phyloP scores from a whole-genome alignment of 2,329 filamentous ascomycete genomes.

The Trichophyton mentagrophytes region DNA sequence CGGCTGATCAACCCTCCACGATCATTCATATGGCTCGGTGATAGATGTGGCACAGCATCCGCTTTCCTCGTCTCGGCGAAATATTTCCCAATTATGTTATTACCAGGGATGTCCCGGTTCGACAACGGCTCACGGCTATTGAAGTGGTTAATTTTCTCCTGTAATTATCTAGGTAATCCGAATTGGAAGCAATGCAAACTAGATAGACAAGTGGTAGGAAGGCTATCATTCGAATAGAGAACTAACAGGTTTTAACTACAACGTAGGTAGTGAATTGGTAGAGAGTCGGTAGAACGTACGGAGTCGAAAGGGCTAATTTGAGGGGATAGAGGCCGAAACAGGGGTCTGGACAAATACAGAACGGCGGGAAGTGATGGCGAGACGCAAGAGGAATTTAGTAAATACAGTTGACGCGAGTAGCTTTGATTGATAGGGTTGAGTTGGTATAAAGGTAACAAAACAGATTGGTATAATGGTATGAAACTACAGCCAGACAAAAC shows the following conservation, averaged over 20 bases:
- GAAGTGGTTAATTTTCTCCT: neutral
- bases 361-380: neutral
- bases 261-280: too few relatives aligned
- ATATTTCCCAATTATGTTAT: neutral
- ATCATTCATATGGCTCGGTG: neutral
- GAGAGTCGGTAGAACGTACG: neutral
- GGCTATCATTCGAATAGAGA: neutral
- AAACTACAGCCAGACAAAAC: slow-evolving; percentile 3
- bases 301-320: neutral
- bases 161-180: neutral
- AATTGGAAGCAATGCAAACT: neutral
- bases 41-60: neutral
- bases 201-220: neutral
- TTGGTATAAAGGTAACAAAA: slow-evolving; percentile 1
- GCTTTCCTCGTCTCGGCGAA: neutral
- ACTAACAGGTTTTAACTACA: neutral
- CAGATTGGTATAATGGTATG: slow-evolving; percentile 7
- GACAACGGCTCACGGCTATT: neutral
- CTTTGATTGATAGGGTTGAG: neutral
- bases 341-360: neutral
- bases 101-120: neutral
- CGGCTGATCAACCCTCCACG: neutral
- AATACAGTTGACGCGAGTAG: neutral
- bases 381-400: neutral
- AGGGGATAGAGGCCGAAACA: neutral